phyloP scores from a whole-genome alignment of 192 early-diverging fungal genomes.

The Rhizoclosmatium globosum region DNA sequence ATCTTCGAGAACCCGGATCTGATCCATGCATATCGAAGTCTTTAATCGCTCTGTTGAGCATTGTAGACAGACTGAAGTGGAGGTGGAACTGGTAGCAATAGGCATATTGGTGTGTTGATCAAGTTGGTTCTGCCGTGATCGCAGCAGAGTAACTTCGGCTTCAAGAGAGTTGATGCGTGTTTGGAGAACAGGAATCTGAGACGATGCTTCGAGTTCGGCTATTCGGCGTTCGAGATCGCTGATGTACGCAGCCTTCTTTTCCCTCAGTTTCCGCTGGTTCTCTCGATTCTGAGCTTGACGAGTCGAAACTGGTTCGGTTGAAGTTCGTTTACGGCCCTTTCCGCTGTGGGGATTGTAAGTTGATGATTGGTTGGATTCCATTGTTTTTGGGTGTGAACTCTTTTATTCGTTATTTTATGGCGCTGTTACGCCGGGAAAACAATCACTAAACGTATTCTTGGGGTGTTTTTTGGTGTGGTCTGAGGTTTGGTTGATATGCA shows the following conservation, averaged over 20 bases:
- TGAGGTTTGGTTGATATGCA: neutral
- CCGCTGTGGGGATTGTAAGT: neutral
- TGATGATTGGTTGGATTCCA: neutral
- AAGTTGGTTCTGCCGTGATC: neutral
- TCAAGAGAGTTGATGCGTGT: neutral
- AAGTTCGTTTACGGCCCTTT: neutral
- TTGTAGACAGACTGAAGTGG: neutral
- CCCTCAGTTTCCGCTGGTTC: neutral
- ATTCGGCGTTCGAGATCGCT: neutral
- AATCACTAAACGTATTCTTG: conserved; percentile 11
- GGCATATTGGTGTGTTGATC: too few species aligned
- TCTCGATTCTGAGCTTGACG: neutral
- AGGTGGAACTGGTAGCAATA: neutral
- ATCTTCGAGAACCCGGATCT: conserved; percentile 2
- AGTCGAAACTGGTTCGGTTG: neutral
- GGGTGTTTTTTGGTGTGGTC: conserved; percentile 14
- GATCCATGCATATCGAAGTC: conserved; percentile 14
- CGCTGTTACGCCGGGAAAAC: neutral
- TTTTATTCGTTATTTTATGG: neutral
- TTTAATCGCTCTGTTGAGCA: conserved; percentile 4
- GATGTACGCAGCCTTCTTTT: neutral
- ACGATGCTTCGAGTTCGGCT: neutral
- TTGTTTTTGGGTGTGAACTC: too few species aligned
- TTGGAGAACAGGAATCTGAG: neutral
- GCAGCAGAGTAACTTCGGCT: neutral